phyloP scores from a whole-genome alignment of 148 eudicot genomes.

The Cornus suecica region DNA sequence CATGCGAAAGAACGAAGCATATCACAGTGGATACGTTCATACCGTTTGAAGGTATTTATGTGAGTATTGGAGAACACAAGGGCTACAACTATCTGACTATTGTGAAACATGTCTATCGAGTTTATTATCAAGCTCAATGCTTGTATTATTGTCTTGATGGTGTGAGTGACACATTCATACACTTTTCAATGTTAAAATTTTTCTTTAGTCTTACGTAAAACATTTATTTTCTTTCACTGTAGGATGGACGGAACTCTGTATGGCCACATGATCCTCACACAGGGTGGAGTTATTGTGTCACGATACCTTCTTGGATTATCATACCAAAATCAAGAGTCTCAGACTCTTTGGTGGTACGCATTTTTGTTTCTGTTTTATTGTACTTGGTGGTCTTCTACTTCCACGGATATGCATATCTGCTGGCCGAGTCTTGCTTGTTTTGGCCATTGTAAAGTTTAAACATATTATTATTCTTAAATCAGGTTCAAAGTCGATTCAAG shows the following conservation, averaged over 20 bases:
- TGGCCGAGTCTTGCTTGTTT: not conserved
- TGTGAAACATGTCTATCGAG: not conserved
- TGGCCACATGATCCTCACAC: constrained; percentile 89
- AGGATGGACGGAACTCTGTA: constrained; percentile 77
- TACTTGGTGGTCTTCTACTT: too few species aligned
- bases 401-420: not conserved
- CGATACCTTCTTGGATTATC: constrained; percentile 88
- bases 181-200: not conserved
- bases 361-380: constrained; percentile 2
- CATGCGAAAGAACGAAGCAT: not conserved
- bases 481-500: not conserved
- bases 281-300: constrained; percentile 97
- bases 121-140: not conserved
- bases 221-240: constrained; percentile 13
- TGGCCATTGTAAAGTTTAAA: too few species aligned
- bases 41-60: not conserved
- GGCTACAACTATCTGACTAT: not conserved
- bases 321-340: constrained; percentile 60
- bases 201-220: not conserved
- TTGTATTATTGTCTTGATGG: not conserved
- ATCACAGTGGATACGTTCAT: not conserved
- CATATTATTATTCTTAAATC: not conserved
- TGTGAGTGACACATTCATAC: not conserved
- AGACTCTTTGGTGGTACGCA: constrained; percentile 72
- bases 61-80: not conserved